Evolutionary conservation across 2,329 filamentous ascomycete species (phyloP).

Genomic region (Exophiala mesophila): DNA sequence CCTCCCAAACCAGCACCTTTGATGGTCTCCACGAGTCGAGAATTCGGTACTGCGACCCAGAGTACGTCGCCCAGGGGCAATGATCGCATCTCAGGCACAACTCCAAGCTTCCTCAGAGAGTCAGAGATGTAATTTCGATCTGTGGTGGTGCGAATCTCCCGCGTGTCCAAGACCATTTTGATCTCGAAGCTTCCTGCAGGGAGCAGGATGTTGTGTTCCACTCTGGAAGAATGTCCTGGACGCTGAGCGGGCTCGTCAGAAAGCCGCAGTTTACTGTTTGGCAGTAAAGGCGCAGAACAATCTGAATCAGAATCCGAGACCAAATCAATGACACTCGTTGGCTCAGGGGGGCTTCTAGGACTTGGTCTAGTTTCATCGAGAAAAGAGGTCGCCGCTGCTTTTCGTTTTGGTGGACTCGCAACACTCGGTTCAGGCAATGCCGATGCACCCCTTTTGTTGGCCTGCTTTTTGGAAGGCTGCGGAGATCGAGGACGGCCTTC

Average conservation of each 20-base stretch:
- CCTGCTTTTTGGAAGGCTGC: slow-evolving; percentile 1
- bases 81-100: slow-evolving; percentile 61
- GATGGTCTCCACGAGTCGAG: slow-evolving; percentile 53
- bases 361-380: neutral
- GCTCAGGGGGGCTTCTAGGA: neutral
- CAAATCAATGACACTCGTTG: slow-evolving; percentile 12
- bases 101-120: slow-evolving; percentile 62
- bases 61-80: slow-evolving; percentile 70
- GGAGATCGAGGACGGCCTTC: slow-evolving; percentile 3
- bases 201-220: slow-evolving; percentile 52
- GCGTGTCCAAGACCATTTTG: slow-evolving; percentile 66
- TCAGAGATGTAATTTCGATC: slow-evolving; percentile 74
- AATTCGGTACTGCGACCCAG: slow-evolving; percentile 71
- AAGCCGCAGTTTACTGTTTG: neutral
- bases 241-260: neutral
- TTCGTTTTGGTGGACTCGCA: slow-evolving; percentile 1
- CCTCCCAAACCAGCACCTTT: slow-evolving; percentile 20
- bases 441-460: slow-evolving; percentile 2
- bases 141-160: slow-evolving; percentile 67
- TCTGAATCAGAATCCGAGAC: slow-evolving; percentile 8
- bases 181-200: slow-evolving; percentile 64
- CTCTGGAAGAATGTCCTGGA: neutral
- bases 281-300: no score
- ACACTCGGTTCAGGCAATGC: neutral
- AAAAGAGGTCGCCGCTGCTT: neutral